These are phyloP conservation scores for Mycena filopes DNA, from an alignment of 768 basidiomycete species.

Conservation along the genomic window DNA sequence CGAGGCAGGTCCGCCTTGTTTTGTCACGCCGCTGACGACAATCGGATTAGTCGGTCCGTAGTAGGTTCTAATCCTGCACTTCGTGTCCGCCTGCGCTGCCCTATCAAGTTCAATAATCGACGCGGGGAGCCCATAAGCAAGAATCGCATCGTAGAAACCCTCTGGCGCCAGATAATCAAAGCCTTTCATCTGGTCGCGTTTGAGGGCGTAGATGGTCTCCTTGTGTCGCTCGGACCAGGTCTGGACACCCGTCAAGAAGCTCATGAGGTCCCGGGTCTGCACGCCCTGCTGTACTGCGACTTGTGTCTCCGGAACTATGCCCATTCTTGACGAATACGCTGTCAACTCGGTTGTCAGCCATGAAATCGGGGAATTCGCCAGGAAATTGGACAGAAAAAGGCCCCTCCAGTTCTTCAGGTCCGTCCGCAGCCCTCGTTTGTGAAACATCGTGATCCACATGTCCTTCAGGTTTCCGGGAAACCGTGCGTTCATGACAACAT, in stretches of 20 bases:
- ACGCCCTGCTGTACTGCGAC: slow-evolving; percentile 42
- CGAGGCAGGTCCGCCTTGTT: slow-evolving; percentile 42
- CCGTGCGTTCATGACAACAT: slow-evolving; percentile 34
- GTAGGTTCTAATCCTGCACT: slow-evolving; percentile 36
- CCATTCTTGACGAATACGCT: slow-evolving; percentile 34
- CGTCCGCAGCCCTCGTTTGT: slow-evolving; percentile 34
- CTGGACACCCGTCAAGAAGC: slow-evolving; percentile 35
- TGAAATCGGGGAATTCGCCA: slow-evolving; percentile 31
- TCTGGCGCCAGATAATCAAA: slow-evolving; percentile 42
- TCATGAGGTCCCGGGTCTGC: slow-evolving; percentile 39
- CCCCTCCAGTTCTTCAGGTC: slow-evolving; percentile 27
- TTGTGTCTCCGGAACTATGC: slow-evolving; percentile 39
- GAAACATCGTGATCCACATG: slow-evolving; percentile 39
- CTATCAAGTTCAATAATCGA: slow-evolving; percentile 40
- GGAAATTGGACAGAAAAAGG: slow-evolving; percentile 40
- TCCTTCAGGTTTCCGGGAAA: slow-evolving; percentile 42
- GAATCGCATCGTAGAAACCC: slow-evolving; percentile 46
- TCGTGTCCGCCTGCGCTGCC: slow-evolving; percentile 36
- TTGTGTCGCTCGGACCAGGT: slow-evolving; percentile 37
- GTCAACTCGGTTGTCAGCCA: slow-evolving; percentile 42
- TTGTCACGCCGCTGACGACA: slow-evolving; percentile 38
- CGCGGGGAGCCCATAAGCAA: slow-evolving; percentile 39
- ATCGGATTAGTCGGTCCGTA: slow-evolving; percentile 39
- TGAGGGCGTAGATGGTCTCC: slow-evolving; percentile 33
- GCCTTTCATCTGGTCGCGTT: slow-evolving; percentile 46